Conservation (phyloP, 805 yeast species). For the Saccharomycopsis oosterbeekiorum region DNA sequence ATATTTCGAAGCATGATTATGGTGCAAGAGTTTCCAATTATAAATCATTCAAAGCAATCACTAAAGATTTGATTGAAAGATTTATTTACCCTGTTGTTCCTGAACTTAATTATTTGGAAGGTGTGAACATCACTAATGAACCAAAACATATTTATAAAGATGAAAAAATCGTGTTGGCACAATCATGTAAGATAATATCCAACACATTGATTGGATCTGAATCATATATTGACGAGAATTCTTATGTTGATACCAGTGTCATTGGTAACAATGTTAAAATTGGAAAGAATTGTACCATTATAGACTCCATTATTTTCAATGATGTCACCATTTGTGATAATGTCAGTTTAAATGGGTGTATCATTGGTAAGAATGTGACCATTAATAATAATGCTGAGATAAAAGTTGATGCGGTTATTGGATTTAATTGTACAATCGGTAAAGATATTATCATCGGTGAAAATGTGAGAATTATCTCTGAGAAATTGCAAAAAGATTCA, state of each 20-base stretch:
- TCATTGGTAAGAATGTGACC: conserved; percentile 57
- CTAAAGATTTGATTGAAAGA: conserved; percentile 82
- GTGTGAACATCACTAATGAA: conserved; percentile 70
- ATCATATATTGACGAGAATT: conserved; percentile 66
- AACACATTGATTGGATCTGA: conserved; percentile 76
- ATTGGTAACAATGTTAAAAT: conserved; percentile 82
- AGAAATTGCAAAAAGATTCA: conserved; percentile 8
- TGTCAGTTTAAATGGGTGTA: conserved; percentile 46
- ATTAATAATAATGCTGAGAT: conserved; percentile 45
- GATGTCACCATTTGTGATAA: conserved; percentile 63
- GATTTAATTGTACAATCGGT: conserved; percentile 63
- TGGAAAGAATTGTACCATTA: conserved; percentile 64
- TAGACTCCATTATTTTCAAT: conserved; percentile 82
- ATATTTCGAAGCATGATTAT: conserved; percentile 67
- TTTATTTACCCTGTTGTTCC: conserved; percentile 91
- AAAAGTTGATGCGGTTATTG: conserved; percentile 68
- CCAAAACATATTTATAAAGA: conserved; percentile 85
- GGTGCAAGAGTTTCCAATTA: conserved; percentile 95
- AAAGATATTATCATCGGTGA: conserved; percentile 38
- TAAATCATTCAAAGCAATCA: conserved; percentile 85
- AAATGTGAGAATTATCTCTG: conserved; percentile 41
- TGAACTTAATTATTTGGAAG: conserved; percentile 65
- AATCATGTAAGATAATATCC: conserved; percentile 77
- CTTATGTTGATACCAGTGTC: conserved; percentile 56
- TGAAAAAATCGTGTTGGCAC: conserved; percentile 79